A percentile compares a stretch with the other conserved stretches of the same genome.
These are phyloP conservation scores for Fusarium austroafricanum DNA, from an alignment of 2,329 filamentous ascomycete genomes.

Conservation along the genomic window DNA sequence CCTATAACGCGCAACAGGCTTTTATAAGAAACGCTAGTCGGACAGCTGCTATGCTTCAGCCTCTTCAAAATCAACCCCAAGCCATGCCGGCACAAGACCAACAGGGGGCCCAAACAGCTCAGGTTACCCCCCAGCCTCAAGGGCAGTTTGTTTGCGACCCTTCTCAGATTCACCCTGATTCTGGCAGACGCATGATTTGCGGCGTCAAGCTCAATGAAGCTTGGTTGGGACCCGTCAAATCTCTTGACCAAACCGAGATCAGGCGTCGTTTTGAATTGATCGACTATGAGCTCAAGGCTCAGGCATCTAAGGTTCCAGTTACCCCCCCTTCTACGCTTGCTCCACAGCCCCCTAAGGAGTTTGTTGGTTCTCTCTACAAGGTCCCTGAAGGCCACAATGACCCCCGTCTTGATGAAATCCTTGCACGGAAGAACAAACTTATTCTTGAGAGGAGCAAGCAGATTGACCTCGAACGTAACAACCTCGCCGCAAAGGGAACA, in stretches of 20 bases:
- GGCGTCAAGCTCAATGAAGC: neutral
- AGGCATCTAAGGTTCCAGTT: conserved; percentile 42
- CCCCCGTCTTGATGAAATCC: conserved; percentile 4
- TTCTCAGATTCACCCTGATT: neutral
- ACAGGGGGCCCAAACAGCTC: neutral
- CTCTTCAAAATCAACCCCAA: neutral
- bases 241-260: conserved; percentile 21
- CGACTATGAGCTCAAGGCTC: conserved; percentile 37
- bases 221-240: neutral
- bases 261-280: conserved; percentile 35
- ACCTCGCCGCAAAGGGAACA: conserved; percentile 53
- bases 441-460: conserved; percentile 44
- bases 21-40: neutral
- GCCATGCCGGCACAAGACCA: neutral
- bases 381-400: conserved; percentile 24
- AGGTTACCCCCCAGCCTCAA: neutral
- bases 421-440: conserved; percentile 6
- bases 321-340: conserved; percentile 42
- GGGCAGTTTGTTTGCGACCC: neutral
- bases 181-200: neutral
- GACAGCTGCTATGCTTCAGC: neutral
- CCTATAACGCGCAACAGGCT: neutral
- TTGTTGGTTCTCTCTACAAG: conserved; percentile 31
- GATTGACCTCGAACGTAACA: conserved; percentile 52
- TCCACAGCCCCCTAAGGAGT: conserved; percentile 46